Base-by-base conservation (phyloP, 208 protist genomes). In the Crithidia fasciculata region DNA sequence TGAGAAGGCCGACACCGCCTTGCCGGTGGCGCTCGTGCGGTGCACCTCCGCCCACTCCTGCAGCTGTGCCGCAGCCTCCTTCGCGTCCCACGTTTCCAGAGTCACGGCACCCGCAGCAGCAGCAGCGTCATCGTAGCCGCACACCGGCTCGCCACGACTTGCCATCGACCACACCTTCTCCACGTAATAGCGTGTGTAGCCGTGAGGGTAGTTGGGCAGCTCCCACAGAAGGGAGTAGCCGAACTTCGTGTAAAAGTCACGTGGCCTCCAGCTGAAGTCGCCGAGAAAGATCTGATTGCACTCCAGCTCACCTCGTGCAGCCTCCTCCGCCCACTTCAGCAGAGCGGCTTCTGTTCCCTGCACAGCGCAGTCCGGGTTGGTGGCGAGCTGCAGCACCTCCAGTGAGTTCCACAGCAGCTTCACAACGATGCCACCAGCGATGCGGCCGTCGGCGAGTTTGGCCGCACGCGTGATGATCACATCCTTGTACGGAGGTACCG, bases 391-490 rank as follows among this genome's bases (percentile, higher is more conserved):
- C 4, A 28, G 0, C 15, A 67, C 13, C 36, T 67, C 62, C 4
- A 67, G 12, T 9, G 5, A 54, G 60, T 67, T 67, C 62, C 62
- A 67, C 40, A 65, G 52, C 37, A 44, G 4, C n/a, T 62, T 74
- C 15, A 56, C 69, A 8, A 55, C 15, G 18, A 71, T 49, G n/a
- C 67, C 56, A 2, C 64, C 72, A 6, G 57, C 72, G 18, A 77
- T 41, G 47, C 53, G 55, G 18, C 67, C 64, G 55, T 77, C 72
- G n/a, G n/a, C n/a, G 2, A 57, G 59, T 19, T 70, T 71, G 18
- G 72, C 72, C 13, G 50, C 62, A 2, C 16, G n/a, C n/a, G 72
- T 44, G 3, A 71, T 4, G 8, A 49, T 10, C 3, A 55, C 50
- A 15, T 65, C 39, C 4, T 49, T 36, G 40, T 66, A 71, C 39